Evolutionary conservation across 2,329 filamentous ascomycete species (phyloP), one percentile per base, ranked within the genome.

Genomic region (Onygenales sp.): DNA sequence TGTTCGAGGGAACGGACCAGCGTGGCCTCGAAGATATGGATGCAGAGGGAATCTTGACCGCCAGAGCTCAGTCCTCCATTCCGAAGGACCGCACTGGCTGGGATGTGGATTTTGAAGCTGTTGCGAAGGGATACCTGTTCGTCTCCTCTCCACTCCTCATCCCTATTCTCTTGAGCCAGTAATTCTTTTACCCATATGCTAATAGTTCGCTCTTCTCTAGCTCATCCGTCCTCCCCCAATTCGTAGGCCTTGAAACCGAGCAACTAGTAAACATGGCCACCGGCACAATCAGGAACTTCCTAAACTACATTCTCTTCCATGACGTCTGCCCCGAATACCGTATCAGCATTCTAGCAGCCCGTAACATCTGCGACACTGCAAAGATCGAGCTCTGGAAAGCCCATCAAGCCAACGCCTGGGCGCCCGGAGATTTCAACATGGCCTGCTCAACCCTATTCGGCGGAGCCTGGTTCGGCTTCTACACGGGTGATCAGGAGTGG

Each of bases 251-350:
- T 48, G 78, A 83, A 10, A 75, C 71, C 4, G 65, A 75, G 13
- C 65, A 71, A 0, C 69, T 77, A 10, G 77, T 90, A 57, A 71
- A 78, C n/a, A 69, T 78, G 6, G 83, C 82, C 2, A 81, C 84
- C 17, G 77, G 79, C 36, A 81, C 94, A 0, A 76, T 96, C 42
- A 81, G 82, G 55, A 95, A 93, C 64, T 97, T 97, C 65, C 81
- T 95, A 58, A 87, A 89, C 59, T 98, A 96, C 60, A 75, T 97
- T 0, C 75, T 91, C 8, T 81, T 86, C 56, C 91, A 97, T 64
- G 80, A 87, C 39, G 92, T 94, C 13, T 95, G 90, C 63, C 85
- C 87, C 0, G 93, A 97, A 66, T 87, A 91, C 64, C 75, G 70
- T 0, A 73, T 78, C 0, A 80, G 92, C 58, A 76, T 97, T 54